These are phyloP conservation scores for Candida anglica DNA, from an alignment of 805 yeast species.

Conservation along the genomic window DNA sequence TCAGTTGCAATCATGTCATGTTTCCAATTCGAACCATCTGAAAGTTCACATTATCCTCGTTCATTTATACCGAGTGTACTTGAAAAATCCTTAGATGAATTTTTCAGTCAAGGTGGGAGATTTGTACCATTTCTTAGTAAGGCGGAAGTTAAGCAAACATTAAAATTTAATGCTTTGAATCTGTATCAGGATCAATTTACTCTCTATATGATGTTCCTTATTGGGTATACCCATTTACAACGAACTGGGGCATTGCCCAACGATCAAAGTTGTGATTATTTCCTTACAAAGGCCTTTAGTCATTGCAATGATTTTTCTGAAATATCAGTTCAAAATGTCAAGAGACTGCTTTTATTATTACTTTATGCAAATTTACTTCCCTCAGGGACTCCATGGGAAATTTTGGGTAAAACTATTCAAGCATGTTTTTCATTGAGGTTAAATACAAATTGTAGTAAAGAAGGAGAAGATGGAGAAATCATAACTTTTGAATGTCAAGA, in stretches of 20 bases:
- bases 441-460: no score
- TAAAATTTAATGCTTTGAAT: not conserved
- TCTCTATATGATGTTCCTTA: not conserved
- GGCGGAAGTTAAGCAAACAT: no score
- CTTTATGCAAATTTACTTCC: not conserved
- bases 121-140: no score
- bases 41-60: no score
- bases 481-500: no score
- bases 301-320: not conserved
- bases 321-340: not conserved
- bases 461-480: no score
- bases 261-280: not conserved
- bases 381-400: not conserved
- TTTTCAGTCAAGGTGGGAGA: no score
- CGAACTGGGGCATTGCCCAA: not conserved
- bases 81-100: no score
- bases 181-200: not conserved
- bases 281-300: not conserved
- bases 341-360: not conserved
- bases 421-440: not conserved
- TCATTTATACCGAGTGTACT: no score
- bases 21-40: no score
- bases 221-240: not conserved
- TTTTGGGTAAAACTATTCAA: not conserved
- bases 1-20: no score